Base-by-base conservation (phyloP, 73 alveolate species). In the Stentor coeruleus region DNA sequence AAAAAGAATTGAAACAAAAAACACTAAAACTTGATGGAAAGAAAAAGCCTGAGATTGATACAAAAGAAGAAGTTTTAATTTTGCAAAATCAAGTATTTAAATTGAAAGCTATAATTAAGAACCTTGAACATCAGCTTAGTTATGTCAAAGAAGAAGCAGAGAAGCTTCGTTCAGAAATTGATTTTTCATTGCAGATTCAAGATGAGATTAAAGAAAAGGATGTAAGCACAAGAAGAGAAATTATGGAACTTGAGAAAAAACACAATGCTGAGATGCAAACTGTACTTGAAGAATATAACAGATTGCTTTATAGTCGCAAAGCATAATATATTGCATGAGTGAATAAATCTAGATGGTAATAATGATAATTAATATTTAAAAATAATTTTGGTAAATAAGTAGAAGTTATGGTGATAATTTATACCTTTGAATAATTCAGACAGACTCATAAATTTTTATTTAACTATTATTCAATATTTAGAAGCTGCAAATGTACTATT, bases 191-290 rank as follows among this genome's bases (percentile, higher is more conserved):
- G 37, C 26, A 33, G 37, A 66, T 66, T 20, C 36, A 66, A 28
- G 79, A 66, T 28, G 40, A 66, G 1, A 26, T 14, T 66, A 20
- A 31, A 28, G 79, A 66, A 20, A 66, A 66, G 37, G 73, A 57
- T 2, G 35, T 20, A 57, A 57, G 35, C 0, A 57, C 15, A n/a
- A n/a, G 73, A 57, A 57, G 28, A 57, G 73, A 57, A 31, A 20
- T 66, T 1, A 20, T 20, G 79, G 79, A 66, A 66, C 14, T 20
- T 14, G 79, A 66, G 33, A 66, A 31, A 66, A 66, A 31, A 66
- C 79, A 66, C 39, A 20, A 40, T 20, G n/a, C 37, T 20, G 89
- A 84, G 74, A 58, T 84, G 30, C 81, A 77, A 30, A 76, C 35
- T 26, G 75, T 84, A 0, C 74, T 33, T n/a, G 85, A 75, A 3